phyloP scores from a whole-genome alignment of 257 asterid species.

The Petunia axillaris region DNA sequence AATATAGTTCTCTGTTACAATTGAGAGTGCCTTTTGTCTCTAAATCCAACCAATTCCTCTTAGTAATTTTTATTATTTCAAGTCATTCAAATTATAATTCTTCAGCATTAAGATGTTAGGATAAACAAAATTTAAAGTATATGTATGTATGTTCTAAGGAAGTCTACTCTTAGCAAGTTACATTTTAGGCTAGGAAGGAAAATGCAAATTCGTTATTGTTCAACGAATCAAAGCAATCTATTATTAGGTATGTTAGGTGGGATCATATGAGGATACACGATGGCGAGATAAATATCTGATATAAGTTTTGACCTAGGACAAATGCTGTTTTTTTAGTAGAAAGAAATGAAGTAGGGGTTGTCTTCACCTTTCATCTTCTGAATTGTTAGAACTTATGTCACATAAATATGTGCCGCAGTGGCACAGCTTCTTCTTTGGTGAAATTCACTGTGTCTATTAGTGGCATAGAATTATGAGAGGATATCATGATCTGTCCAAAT shows the following conservation, averaged over 20 bases:
- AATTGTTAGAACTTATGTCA: background rate
- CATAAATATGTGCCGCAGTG: background rate
- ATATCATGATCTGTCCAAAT: background rate
- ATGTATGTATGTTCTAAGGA: background rate
- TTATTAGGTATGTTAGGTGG: background rate
- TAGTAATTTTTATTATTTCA: too few species aligned
- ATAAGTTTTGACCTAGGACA: background rate
- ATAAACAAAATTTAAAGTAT: background rate
- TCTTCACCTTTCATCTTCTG: background rate
- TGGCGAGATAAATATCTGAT: background rate
- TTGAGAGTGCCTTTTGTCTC: background rate
- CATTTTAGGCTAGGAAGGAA: background rate
- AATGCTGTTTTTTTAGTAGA: background rate
- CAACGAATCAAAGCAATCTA: background rate
- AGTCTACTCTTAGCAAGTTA: background rate
- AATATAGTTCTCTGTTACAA: background rate
- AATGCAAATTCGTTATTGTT: background rate
- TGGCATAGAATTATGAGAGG: background rate
- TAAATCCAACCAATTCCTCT: background rate
- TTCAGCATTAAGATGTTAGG: background rate
- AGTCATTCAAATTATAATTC: background rate
- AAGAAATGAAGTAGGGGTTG: conserved; percentile 5
- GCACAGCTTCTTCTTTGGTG: background rate
- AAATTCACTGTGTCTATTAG: background rate
- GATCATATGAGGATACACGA: background rate